Percentiles rank a stretch among this genome's conserved stretches.
phyloP scores from a whole-genome alignment of 2,329 filamentous ascomycete genomes.

The Fusarium circinatum region DNA sequence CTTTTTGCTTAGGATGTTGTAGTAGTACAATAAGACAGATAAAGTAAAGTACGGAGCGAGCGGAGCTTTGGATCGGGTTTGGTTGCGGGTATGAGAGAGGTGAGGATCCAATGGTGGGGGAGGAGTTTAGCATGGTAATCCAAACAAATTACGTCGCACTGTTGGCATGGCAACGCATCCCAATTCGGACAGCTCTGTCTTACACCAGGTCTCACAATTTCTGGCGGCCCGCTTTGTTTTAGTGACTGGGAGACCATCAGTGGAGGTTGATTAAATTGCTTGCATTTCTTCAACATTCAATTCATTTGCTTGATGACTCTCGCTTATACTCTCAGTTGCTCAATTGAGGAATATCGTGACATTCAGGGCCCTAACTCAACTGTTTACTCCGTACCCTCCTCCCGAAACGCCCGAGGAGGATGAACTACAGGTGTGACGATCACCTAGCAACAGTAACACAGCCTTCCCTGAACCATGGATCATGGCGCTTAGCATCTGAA shows the following conservation, averaged over 20 bases:
- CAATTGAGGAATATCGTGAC: not conserved
- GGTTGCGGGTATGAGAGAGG: slow-evolving; percentile 20
- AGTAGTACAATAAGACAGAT: slow-evolving; percentile 10
- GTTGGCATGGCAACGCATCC: slow-evolving; percentile 30
- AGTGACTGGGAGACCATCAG: slow-evolving; percentile 11
- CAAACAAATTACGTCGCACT: slow-evolving; percentile 39
- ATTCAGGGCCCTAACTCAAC: not conserved
- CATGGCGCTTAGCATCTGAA: slow-evolving; percentile 10
- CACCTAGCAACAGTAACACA: slow-evolving; percentile 20
- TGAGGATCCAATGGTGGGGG: slow-evolving; percentile 25
- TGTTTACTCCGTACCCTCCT: not conserved
- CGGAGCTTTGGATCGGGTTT: slow-evolving; percentile 34
- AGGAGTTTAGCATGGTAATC: slow-evolving; percentile 12
- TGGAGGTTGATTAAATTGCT: slow-evolving; percentile 31
- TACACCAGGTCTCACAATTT: slow-evolving; percentile 19
- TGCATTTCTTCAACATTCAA: slow-evolving; percentile 29
- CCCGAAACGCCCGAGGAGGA: not conserved
- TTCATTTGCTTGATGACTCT: not conserved
- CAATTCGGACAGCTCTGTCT: slow-evolving; percentile 7
- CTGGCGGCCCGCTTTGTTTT: slow-evolving; percentile 28
- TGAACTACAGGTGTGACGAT: not conserved
- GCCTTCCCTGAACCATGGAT: not conserved
- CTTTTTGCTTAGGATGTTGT: slow-evolving; percentile 18
- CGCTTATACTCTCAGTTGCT: not conserved
- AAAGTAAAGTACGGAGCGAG: slow-evolving; percentile 29